Evolutionary conservation across 768 basidiomycete genomes (phyloP), one percentile per base, ranked within the genome.

Genomic region (Trametes cinnabarina): DNA sequence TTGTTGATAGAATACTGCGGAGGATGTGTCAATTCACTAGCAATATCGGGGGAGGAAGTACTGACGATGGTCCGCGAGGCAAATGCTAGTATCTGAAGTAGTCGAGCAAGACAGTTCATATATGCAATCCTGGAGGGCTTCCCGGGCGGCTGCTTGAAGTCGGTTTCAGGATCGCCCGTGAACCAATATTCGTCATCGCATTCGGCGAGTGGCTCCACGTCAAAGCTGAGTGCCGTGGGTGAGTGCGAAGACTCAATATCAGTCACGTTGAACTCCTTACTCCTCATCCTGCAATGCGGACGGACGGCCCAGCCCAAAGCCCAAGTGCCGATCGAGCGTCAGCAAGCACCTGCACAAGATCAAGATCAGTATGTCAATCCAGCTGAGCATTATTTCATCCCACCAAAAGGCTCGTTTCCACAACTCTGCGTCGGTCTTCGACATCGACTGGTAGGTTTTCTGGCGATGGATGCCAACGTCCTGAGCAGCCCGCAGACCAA

Each of bases 371-470:
- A 43, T n/a, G 43, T 46, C 17, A 30, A 39, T 48, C 9, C 8
- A 17, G 20, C 44, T 12, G 10, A 12, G 22, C 3, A 28, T 8
- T 28, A 15, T 30, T 26, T 17, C 25, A 1, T 14, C 47, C 32
- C 77, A 81, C 88, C 88, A 91, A 66, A 92, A 90, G 0, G 84
- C 85, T 25, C 92, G 82, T 68, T 88, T 91, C 82, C 87, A 90
- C 15, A 88, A 75, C 62, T 92, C 89, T 35, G 83, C 80, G 41
- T 88, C 84, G 51, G 79, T 61, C 64, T 73, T 78, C 7, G 79
- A 74, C 60, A 67, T 71, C 6, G 67, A 64, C 3, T 73, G 73
- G 55, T 88, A 88, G 1, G 80, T 76, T 62, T 78, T 83, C 66
- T 77, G 84, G 47, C 85, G 78, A 65, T 94, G 92, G 6, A 85